Conservation (phyloP, 2,329 filamentous ascomycete genomes). For the Blastomyces percursus region DNA sequence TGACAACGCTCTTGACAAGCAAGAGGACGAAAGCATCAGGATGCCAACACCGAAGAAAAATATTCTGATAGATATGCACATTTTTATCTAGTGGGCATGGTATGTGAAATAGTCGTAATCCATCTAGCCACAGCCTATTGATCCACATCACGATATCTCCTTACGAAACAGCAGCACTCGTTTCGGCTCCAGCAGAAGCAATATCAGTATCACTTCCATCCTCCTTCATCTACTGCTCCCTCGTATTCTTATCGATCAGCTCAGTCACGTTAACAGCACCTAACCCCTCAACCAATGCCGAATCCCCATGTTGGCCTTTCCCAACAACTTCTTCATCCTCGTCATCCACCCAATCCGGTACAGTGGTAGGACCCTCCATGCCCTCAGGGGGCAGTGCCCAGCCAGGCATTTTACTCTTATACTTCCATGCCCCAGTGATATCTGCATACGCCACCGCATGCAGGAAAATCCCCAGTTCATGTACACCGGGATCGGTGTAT, state of each 20-base stretch:
- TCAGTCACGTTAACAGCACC: slow-evolving; percentile 12
- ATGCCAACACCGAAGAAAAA: background rate
- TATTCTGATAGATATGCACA: background rate
- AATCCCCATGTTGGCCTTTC: slow-evolving; percentile 16
- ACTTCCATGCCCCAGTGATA: slow-evolving; percentile 71
- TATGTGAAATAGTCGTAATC: background rate
- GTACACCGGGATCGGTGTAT: slow-evolving; percentile 81
- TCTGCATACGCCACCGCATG: slow-evolving; percentile 88
- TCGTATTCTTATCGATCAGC: slow-evolving; percentile 3
- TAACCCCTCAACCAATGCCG: slow-evolving; percentile 15
- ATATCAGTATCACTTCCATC: background rate
- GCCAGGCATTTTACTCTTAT: slow-evolving; percentile 67
- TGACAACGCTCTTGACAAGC: no score
- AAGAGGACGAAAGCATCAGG: background rate
- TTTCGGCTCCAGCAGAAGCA: background rate
- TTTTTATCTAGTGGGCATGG: background rate
- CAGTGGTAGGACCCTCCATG: slow-evolving; percentile 57
- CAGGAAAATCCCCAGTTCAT: slow-evolving; percentile 87
- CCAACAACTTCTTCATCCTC: slow-evolving; percentile 33
- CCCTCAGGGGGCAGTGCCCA: slow-evolving; percentile 80
- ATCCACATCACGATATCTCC: background rate
- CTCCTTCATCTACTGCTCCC: background rate
- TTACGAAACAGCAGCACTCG: background rate
- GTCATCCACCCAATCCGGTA: slow-evolving; percentile 38
- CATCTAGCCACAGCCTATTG: background rate